Percentiles rank a stretch among this genome's conserved stretches.
Conservation (phyloP, 2,329 filamentous ascomycete species). For the Pochonia chlamydosporia region DNA sequence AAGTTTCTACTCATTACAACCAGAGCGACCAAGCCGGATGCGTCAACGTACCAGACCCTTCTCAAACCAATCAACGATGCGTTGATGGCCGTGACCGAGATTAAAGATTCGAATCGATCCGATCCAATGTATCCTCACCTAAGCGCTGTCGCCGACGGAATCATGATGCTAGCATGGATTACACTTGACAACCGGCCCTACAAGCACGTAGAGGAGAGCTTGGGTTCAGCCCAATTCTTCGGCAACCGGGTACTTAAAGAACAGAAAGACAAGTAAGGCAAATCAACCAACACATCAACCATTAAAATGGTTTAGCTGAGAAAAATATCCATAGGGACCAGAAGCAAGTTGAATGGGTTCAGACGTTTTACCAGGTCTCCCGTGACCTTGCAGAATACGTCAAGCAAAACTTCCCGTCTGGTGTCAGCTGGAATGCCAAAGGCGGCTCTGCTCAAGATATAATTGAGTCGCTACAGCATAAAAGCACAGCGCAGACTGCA, state of each 20-base stretch:
- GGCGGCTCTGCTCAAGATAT: slow-evolving; percentile 68
- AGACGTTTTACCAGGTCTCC: slow-evolving; percentile 88
- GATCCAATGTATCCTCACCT: slow-evolving; percentile 75
- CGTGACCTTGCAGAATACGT: slow-evolving; percentile 77
- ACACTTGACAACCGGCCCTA: slow-evolving; percentile 75
- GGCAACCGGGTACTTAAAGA: slow-evolving; percentile 92
- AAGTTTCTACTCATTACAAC: slow-evolving; percentile 83
- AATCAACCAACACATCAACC: neutral
- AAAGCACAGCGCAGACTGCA: slow-evolving; percentile 30
- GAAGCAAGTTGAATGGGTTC: slow-evolving; percentile 80
- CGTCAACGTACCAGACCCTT: slow-evolving; percentile 64
- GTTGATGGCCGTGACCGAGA: slow-evolving; percentile 70
- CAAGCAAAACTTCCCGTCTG: slow-evolving; percentile 73
- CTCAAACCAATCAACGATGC: slow-evolving; percentile 82
- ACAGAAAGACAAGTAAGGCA: slow-evolving; percentile 62
- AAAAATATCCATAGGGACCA: slow-evolving; percentile 52
- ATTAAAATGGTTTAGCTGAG: neutral
- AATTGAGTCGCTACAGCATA: slow-evolving; percentile 46
- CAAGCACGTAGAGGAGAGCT: slow-evolving; percentile 77
- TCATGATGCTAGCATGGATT: slow-evolving; percentile 87
- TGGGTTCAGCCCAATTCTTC: slow-evolving; percentile 84
- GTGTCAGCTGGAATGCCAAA: slow-evolving; percentile 80
- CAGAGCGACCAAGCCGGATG: slow-evolving; percentile 86
- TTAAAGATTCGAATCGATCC: slow-evolving; percentile 76
- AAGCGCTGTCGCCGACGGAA: slow-evolving; percentile 82